These are phyloP conservation scores for Populus hybrid DNA, from an alignment of 441 rosid species.

Conservation along the genomic window DNA sequence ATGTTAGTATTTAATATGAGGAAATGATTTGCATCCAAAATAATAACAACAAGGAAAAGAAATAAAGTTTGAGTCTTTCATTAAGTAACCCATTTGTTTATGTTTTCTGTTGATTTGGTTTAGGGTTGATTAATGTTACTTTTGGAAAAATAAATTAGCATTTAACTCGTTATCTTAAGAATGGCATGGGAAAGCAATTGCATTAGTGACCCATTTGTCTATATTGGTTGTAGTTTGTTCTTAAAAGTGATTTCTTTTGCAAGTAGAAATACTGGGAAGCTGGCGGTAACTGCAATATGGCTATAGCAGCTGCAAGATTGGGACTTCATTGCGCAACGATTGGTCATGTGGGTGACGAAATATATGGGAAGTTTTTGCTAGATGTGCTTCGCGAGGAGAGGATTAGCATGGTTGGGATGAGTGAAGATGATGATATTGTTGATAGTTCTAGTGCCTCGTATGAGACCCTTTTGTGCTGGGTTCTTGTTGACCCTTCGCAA, in stretches of 20 bases:
- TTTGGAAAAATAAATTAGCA: neutral
- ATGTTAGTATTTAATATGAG: too few relatives aligned
- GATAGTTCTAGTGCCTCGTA: constrained; percentile 41
- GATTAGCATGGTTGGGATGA: constrained; percentile 58
- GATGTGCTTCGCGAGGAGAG: constrained; percentile 83
- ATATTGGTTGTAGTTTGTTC: neutral
- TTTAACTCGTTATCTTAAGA: neutral
- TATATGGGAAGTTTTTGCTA: constrained; percentile 75
- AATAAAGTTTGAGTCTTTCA: too few relatives aligned
- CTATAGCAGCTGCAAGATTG: constrained; percentile 91
- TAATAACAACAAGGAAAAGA: too few relatives aligned
- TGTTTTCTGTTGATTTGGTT: too few relatives aligned
- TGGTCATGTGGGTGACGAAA: constrained; percentile 85
- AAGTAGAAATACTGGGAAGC: constrained; percentile 86
- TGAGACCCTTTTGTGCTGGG: constrained; percentile 94
- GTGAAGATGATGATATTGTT: constrained; percentile 38
- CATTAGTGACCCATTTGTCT: neutral
- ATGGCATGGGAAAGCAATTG: neutral
- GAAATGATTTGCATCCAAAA: too few relatives aligned
- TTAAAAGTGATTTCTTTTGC: neutral
- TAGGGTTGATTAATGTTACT: too few relatives aligned
- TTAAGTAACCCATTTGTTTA: too few relatives aligned
- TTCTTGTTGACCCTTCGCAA: constrained; percentile 84
- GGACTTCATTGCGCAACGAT: constrained; percentile 76
- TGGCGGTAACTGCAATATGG: constrained; percentile 97